Percentiles rank a stretch among this genome's conserved stretches.
phyloP scores from a whole-genome alignment of 495 filamentous ascomycete species.

The Annulohypoxylon moriforme region DNA sequence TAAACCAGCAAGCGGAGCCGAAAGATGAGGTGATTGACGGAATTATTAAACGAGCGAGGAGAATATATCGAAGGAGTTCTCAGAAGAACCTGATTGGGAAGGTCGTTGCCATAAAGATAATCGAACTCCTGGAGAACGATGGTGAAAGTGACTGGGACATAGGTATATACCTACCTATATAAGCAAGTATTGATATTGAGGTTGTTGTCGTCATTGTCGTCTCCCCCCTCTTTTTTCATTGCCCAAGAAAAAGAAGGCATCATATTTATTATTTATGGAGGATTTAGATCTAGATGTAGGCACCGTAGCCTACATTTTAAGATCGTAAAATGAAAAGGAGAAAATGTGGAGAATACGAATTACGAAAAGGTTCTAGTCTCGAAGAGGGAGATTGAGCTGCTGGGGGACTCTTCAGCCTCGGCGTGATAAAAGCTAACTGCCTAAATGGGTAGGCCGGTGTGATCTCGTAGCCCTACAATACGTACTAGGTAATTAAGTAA shows the following conservation, averaged over 20 bases:
- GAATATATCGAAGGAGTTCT: background rate
- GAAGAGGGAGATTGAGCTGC: background rate
- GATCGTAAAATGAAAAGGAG: slow-evolving; percentile 16
- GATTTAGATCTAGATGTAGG: background rate
- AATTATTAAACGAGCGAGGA: slow-evolving; percentile 18
- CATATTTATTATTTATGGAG: slow-evolving; percentile 12
- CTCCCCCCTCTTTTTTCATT: too few relatives aligned
- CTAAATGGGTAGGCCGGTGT: background rate
- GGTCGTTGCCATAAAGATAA: background rate
- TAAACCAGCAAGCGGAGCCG: slow-evolving; percentile 11
- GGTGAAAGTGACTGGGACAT: too few relatives aligned
- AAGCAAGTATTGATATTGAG: too few relatives aligned
- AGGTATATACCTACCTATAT: too few relatives aligned
- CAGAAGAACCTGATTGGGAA: slow-evolving; percentile 1
- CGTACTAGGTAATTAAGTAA: background rate
- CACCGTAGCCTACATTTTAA: background rate
- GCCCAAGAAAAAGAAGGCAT: background rate
- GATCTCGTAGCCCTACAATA: background rate
- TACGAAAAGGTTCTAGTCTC: background rate
- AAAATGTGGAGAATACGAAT: slow-evolving; percentile 14
- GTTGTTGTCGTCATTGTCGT: too few relatives aligned
- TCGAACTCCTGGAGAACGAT: too few relatives aligned
- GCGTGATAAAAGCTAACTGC: background rate
- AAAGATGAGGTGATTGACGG: slow-evolving; percentile 35
- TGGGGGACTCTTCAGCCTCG: too few relatives aligned